Evolutionary conservation across 2,329 filamentous ascomycete genomes (phyloP).

Genomic region (Ophiostoma novo-ulmi): DNA sequence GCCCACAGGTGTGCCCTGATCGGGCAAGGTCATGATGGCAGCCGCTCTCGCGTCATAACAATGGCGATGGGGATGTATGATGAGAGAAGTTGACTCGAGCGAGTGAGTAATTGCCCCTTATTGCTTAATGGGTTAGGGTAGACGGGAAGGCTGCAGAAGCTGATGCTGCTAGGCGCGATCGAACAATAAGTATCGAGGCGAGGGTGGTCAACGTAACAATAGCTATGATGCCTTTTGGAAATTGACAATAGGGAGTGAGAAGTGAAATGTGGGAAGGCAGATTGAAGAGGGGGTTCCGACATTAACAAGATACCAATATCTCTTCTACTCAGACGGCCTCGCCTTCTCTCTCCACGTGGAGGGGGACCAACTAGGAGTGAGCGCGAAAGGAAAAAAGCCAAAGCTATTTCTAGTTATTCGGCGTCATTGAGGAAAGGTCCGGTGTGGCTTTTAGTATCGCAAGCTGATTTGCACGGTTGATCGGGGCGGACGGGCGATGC

Average conservation of each 20-base stretch:
- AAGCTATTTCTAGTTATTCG: neutral
- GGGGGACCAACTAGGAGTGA: slow-evolving; percentile 9
- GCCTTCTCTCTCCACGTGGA: slow-evolving; percentile 9
- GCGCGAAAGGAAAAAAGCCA: no score
- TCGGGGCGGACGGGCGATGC: neutral
- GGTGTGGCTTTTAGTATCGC: neutral
- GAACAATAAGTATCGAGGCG: neutral
- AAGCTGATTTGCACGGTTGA: neutral
- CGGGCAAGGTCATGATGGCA: slow-evolving; percentile 13
- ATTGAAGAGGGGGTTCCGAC: neutral
- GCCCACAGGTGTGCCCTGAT: slow-evolving; percentile 12
- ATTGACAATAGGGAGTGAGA: neutral
- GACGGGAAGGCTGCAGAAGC: neutral
- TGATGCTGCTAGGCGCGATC: neutral
- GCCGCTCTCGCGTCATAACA: slow-evolving; percentile 3
- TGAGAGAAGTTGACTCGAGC: neutral
- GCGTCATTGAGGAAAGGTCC: slow-evolving; percentile 1
- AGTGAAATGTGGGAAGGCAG: neutral
- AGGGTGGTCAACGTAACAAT: neutral
- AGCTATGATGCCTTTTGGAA: neutral
- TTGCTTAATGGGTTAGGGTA: neutral
- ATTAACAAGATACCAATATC: neutral
- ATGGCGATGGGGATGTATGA: neutral
- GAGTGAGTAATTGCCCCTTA: neutral
- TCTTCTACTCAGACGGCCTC: neutral